Percentiles rank a stretch among this genome's conserved stretches.
Evolutionary conservation across 2,329 filamentous ascomycete species (phyloP).

Genomic region (Neurospora crassa): DNA sequence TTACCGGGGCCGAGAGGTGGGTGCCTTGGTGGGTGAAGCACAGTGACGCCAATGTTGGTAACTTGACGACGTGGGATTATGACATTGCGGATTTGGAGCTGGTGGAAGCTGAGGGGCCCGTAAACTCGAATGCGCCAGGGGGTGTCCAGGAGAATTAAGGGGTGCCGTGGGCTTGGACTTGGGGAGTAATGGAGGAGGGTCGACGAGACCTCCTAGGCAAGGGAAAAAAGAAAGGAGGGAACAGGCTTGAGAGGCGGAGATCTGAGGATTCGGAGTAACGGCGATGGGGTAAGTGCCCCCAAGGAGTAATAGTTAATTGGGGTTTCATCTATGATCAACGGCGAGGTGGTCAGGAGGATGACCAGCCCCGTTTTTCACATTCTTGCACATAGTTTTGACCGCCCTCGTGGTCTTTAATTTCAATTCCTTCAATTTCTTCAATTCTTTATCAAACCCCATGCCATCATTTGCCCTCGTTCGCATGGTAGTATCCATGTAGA

Average conservation of each 20-base stretch:
- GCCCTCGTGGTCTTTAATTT: neutral
- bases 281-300: neutral
- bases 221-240: neutral
- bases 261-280: neutral
- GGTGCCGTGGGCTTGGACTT: neutral
- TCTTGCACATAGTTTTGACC: neutral
- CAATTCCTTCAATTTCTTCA: neutral
- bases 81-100: constrained; percentile 10
- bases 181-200: neutral
- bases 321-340: neutral
- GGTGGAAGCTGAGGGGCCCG: constrained; percentile 7
- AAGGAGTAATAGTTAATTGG: neutral
- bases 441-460: neutral
- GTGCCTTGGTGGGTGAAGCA: constrained; percentile 13
- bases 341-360: neutral
- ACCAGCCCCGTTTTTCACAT: neutral
- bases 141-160: constrained; percentile 10
- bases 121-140: constrained; percentile 13
- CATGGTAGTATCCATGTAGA: too few relatives aligned
- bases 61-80: constrained; percentile 9
- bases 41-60: constrained; percentile 2
- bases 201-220: too few relatives aligned
- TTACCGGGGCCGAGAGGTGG: constrained; percentile 8
- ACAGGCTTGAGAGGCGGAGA: neutral
- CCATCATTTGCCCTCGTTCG: neutral